Base-by-base conservation (phyloP, 2,329 filamentous ascomycete genomes). In the Cladophialophora carrionii region DNA sequence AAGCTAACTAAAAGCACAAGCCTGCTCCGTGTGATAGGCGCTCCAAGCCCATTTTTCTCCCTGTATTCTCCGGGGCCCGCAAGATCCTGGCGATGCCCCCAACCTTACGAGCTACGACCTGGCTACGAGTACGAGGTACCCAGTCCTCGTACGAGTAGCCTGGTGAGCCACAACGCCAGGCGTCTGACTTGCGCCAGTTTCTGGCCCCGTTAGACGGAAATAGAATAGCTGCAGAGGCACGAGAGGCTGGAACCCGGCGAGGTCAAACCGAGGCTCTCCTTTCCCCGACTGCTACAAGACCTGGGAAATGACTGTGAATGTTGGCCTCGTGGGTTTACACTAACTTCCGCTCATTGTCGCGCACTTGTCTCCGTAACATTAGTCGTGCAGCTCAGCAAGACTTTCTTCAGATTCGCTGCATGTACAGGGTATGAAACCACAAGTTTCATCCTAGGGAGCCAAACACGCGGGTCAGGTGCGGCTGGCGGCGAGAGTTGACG, bases 121-220 rank as follows among this genome's bases (percentile, higher is more conserved):
- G n/a, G n/a, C n/a, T n/a, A n/a, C n/a, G n/a, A n/a, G n/a, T n/a
- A n/a, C n/a, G n/a, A n/a, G n/a, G n/a, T n/a, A n/a, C n/a, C n/a
- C n/a, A n/a, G n/a, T n/a, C n/a, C n/a, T n/a, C n/a, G n/a, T n/a
- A n/a, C n/a, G 26, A 29, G 6, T 29, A 29, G 37, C 14, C 37
- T 41, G 14, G 37, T 41, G 37, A 41, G 37, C 37, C 37, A 41
- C 14, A 41, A 41, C 37, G 37, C 37, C 52, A 48, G 29, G 52
- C 26, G 37, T 62, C 51, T 62, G 41, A 34, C 59, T 48, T 43
- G 52, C 59, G 59, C 60, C 53, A 49, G 52, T 56, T 26, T 32
- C 31, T 26, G 43, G 29, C 60, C 52, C 60, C n/a, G 51, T 34
- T 22, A 58, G 34, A 20, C 26, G 10, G 61, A 53, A 63, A 54